Percentiles rank a stretch among this genome's conserved stretches.
Evolutionary conservation across 805 yeast genomes (phyloP).

Genomic region (Ogataea sp.): DNA sequence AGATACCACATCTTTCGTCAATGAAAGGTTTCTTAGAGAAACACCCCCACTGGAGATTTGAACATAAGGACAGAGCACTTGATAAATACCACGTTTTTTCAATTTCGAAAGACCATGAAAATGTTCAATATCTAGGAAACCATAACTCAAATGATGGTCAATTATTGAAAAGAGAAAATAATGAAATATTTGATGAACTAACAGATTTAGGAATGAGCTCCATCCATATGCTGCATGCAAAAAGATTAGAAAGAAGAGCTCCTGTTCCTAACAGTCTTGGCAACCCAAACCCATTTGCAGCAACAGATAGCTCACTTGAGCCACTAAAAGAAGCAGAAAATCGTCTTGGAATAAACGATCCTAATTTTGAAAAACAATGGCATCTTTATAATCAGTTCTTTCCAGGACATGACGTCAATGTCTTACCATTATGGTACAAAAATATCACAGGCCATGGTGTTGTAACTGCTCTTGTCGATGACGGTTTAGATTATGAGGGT

Average conservation of each 20-base stretch:
- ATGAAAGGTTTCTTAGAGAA: conserved; percentile 24
- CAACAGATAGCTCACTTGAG: conserved; percentile 42
- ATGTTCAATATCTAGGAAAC: conserved; percentile 28
- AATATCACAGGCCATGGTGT: conserved; percentile 77
- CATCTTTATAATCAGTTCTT: conserved; percentile 69
- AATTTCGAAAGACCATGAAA: conserved; percentile 29
- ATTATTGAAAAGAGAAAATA: conserved; percentile 23
- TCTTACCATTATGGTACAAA: conserved; percentile 74
- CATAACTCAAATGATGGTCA: conserved; percentile 21
- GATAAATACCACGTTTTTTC: conserved; percentile 65
- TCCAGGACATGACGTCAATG: conserved; percentile 83
- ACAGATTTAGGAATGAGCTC: conserved; percentile 31
- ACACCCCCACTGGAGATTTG: conserved; percentile 45
- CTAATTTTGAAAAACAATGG: conserved; percentile 83
- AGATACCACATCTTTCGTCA: conserved; percentile 23
- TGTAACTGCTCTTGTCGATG: conserved; percentile 87
- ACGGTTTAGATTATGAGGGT: conserved; percentile 81
- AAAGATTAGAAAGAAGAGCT: conserved; percentile 43
- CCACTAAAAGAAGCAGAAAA: conserved; percentile 39
- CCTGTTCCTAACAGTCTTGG: conserved; percentile 35
- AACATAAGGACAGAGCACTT: conserved; percentile 55
- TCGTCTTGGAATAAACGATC: conserved; percentile 65
- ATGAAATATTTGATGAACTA: conserved; percentile 18
- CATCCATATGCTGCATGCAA: conserved; percentile 48
- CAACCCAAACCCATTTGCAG: no score